A percentile compares a stretch with the other conserved stretches of the same genome.
phyloP scores from a whole-genome alignment of 805 yeast genomes.

The Wickerhamiella parazyma region DNA sequence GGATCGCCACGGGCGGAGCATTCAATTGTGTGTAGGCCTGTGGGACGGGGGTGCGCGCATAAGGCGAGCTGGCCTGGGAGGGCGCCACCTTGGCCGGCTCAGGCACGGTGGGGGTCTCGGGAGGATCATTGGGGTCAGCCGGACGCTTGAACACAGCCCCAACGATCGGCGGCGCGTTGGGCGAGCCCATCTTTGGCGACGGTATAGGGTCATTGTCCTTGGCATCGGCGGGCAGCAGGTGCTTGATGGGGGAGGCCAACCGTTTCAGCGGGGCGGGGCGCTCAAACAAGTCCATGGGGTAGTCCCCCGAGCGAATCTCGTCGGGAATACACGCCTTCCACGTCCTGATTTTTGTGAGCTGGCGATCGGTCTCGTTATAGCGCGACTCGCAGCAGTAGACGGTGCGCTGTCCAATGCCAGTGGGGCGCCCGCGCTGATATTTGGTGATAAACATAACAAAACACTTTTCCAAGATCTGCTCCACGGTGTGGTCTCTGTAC shows the following conservation, averaged over 20 bases:
- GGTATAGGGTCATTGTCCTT: constrained; percentile 63
- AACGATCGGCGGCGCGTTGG: constrained; percentile 84
- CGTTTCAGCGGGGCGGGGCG: constrained; percentile 60
- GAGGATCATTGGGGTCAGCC: constrained; percentile 63
- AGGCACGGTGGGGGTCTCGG: constrained; percentile 48
- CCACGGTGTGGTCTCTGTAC: constrained; percentile 83
- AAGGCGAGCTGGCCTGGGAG: neutral
- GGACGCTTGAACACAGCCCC: constrained; percentile 83
- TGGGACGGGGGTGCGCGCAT: neutral
- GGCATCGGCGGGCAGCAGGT: constrained; percentile 63
- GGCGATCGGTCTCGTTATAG: constrained; percentile 80
- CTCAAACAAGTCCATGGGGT: constrained; percentile 46
- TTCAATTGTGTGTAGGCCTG: constrained; percentile 2
- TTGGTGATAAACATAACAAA: constrained; percentile 90
- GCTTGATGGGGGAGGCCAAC: constrained; percentile 73
- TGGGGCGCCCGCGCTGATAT: constrained; percentile 88
- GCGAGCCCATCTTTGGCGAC: constrained; percentile 65
- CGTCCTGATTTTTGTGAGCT: constrained; percentile 87
- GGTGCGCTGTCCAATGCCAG: constrained; percentile 50
- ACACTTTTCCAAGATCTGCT: constrained; percentile 84
- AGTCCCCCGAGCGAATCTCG: constrained; percentile 61
- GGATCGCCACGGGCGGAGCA: constrained; percentile 17
- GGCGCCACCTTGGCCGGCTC: constrained; percentile 24
- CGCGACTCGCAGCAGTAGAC: constrained; percentile 90
- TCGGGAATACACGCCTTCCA: constrained; percentile 99